phyloP scores from a whole-genome alignment of 176 grass and related monocot species.

The Poa annua region DNA sequence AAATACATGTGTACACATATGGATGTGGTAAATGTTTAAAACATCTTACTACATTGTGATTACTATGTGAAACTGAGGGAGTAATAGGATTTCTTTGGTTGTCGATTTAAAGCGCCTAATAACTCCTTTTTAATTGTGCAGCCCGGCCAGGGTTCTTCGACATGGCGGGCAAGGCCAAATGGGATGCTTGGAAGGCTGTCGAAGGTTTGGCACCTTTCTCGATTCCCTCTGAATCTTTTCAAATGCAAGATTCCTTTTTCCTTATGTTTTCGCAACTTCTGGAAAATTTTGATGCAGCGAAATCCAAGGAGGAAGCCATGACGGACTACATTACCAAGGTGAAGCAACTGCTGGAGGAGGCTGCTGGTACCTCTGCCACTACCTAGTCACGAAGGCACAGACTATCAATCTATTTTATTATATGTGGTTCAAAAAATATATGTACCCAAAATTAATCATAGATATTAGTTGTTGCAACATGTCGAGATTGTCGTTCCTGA shows the following conservation, averaged over 20 bases:
- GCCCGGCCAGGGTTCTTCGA: not conserved
- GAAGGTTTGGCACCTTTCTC: slow-evolving; percentile 54
- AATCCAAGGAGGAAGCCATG: slow-evolving; percentile 20
- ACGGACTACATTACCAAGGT: slow-evolving; percentile 23
- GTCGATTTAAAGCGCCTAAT: not conserved
- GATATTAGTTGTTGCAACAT: not conserved
- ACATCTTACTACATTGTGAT: too few relatives aligned
- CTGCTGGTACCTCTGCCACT: not conserved
- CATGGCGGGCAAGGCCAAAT: slow-evolving; percentile 48
- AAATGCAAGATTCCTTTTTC: not conserved
- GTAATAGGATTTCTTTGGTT: not conserved
- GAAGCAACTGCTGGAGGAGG: slow-evolving; percentile 28
- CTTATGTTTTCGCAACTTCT: not conserved
- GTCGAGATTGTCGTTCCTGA: not conserved
- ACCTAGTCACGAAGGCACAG: not conserved
- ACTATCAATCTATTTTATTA: not conserved
- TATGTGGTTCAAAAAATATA: not conserved
- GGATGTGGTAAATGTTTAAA: too few relatives aligned
- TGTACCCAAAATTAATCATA: not conserved
- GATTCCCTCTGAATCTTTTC: too few relatives aligned
- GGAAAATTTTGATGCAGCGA: not conserved
- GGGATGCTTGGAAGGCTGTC: slow-evolving; percentile 84
- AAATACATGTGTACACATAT: too few relatives aligned
- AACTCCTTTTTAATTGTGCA: not conserved
- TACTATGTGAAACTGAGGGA: too few relatives aligned